Percentiles rank a stretch among this genome's conserved stretches.
phyloP scores from a whole-genome alignment of 495 filamentous ascomycete genomes.

The Lepraria neglecta region DNA sequence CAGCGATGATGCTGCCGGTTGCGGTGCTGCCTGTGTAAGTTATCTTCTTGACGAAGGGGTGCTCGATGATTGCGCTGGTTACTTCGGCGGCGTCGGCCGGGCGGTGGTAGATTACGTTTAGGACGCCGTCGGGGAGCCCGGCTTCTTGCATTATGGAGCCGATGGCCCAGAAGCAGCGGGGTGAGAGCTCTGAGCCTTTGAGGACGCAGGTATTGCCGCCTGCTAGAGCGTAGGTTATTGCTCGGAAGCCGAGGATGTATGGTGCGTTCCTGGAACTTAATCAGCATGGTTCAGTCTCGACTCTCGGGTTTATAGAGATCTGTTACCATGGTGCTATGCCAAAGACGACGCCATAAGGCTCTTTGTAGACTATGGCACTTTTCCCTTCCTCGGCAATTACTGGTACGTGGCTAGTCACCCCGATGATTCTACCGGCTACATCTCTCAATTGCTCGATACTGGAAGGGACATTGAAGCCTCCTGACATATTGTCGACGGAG shows the following conservation, averaged over 20 bases:
- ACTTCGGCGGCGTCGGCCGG: constrained; percentile 48
- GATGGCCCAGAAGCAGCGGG: constrained; percentile 67
- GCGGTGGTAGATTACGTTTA: constrained; percentile 52
- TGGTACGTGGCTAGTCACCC: constrained; percentile 58
- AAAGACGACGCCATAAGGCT: constrained; percentile 76
- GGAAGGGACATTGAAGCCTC: constrained; percentile 57
- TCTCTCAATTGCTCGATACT: constrained; percentile 60
- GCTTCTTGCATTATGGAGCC: constrained; percentile 65
- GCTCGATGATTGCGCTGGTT: constrained; percentile 51
- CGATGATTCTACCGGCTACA: constrained; percentile 59
- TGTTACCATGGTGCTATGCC: constrained; percentile 77
- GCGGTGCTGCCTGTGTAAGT: constrained; percentile 57
- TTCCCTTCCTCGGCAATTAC: constrained; percentile 46
- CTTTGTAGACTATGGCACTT: constrained; percentile 65
- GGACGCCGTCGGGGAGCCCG: constrained; percentile 55
- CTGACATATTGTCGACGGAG: constrained; percentile 44
- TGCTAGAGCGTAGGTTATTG: constrained; percentile 69
- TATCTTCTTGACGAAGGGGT: constrained; percentile 53
- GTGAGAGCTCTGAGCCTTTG: constrained; percentile 72
- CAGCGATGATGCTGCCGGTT: constrained; percentile 51
- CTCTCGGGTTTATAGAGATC: not conserved
- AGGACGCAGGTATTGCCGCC: constrained; percentile 72
- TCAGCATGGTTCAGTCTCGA: not conserved
- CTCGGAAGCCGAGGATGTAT: constrained; percentile 57
- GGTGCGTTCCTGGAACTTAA: constrained; percentile 36